Evolutionary conservation across 768 basidiomycete species (phyloP).

Genomic region (Butyriboletus loyo): DNA sequence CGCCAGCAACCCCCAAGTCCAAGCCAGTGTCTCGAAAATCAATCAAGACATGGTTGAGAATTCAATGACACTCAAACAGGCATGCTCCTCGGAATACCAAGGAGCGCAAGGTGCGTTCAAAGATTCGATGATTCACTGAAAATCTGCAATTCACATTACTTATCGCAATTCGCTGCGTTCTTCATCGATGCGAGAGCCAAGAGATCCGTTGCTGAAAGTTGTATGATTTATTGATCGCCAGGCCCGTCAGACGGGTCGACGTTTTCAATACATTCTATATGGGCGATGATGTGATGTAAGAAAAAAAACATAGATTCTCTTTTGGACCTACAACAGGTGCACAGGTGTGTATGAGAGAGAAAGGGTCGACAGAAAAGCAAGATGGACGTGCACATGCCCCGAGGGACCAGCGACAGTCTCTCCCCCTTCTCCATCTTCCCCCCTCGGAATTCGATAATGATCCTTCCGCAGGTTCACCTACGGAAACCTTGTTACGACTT

Average conservation of each 20-base stretch:
- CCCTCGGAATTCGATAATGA: conserved; percentile 50
- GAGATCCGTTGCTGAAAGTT: conserved; percentile 66
- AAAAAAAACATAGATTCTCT: too few relatives aligned
- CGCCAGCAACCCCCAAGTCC: conserved; percentile 13
- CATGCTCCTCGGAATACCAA: conserved; percentile 73
- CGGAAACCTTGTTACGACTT: conserved; percentile 81
- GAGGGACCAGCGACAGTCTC: too few relatives aligned
- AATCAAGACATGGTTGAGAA: conserved; percentile 40
- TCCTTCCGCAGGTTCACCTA: conserved; percentile 83
- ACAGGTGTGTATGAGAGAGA: too few relatives aligned
- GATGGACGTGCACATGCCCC: too few relatives aligned
- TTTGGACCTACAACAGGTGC: too few relatives aligned
- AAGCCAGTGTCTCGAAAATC: conserved; percentile 24
- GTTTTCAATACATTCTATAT: conserved; percentile 6
- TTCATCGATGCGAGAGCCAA: conserved; percentile 80
- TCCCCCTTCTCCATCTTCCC: conserved; percentile 1
- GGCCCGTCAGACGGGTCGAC: not conserved
- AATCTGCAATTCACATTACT: conserved; percentile 70
- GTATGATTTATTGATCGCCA: conserved; percentile 11
- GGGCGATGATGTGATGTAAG: too few relatives aligned
- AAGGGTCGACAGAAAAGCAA: too few relatives aligned
- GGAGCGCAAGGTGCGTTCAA: conserved; percentile 79
- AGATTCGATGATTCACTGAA: conserved; percentile 72
- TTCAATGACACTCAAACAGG: conserved; percentile 74
- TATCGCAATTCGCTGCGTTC: conserved; percentile 79